These are phyloP conservation scores for Botryobasidium botryosum DNA, from an alignment of 768 basidiomycete species.

Conservation along the genomic window DNA sequence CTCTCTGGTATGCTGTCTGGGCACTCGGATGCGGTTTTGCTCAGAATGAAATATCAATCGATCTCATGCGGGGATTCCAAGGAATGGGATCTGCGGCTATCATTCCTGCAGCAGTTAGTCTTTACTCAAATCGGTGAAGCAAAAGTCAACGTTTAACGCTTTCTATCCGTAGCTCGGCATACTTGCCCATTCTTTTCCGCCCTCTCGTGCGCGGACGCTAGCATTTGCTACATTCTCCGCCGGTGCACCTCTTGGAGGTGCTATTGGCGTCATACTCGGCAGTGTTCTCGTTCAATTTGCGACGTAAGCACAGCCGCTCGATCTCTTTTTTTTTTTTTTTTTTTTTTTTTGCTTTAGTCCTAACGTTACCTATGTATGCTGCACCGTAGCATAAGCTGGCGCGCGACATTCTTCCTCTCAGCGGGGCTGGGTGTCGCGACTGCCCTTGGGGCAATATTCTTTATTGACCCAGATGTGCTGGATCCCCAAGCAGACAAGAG, in stretches of 20 bases:
- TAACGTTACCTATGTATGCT: no score
- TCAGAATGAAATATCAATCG: slow-evolving; percentile 38
- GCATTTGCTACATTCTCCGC: slow-evolving; percentile 77
- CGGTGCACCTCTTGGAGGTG: slow-evolving; percentile 68
- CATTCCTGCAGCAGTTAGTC: slow-evolving; percentile 50
- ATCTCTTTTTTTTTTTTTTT: no score
- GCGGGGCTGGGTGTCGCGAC: slow-evolving; percentile 6
- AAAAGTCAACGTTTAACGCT: neutral
- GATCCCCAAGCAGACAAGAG: slow-evolving; percentile 21
- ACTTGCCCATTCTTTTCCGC: slow-evolving; percentile 61
- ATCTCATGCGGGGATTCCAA: slow-evolving; percentile 58
- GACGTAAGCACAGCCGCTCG: no score
- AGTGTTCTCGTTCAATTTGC: slow-evolving; percentile 21
- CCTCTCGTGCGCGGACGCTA: slow-evolving; percentile 42
- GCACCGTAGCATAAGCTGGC: slow-evolving; percentile 37
- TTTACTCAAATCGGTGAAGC: no score
- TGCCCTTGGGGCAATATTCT: slow-evolving; percentile 24
- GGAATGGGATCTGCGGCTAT: slow-evolving; percentile 66
- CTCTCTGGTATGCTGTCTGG: slow-evolving; percentile 34
- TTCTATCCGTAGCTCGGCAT: slow-evolving; percentile 66
- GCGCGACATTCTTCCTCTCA: slow-evolving; percentile 36
- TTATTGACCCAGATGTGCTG: slow-evolving; percentile 44
- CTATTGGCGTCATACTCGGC: slow-evolving; percentile 52
- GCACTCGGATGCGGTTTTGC: slow-evolving; percentile 50
- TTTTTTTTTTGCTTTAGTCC: no score